Percentiles rank a stretch among this genome's conserved stretches.
Evolutionary conservation across 164 flowering plant species (phyloP).

Genomic region (Piper betle): DNA sequence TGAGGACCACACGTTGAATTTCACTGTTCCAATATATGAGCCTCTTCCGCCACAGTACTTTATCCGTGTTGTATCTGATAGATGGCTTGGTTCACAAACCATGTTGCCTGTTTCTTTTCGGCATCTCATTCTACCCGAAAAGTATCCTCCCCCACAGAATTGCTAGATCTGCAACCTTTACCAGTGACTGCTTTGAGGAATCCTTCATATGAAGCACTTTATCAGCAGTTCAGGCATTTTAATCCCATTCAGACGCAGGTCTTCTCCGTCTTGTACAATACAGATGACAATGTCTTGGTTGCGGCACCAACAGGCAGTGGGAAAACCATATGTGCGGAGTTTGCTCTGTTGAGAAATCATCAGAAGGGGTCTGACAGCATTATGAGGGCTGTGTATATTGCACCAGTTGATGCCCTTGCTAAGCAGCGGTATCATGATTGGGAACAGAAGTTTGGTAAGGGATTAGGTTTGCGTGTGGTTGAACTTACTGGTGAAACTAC

Average conservation of each 20-base stretch:
- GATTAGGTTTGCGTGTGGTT: constrained; percentile 72
- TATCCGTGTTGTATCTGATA: constrained; percentile 85
- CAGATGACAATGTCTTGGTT: constrained; percentile 94
- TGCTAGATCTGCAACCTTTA: constrained; percentile 85
- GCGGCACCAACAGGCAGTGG: constrained; percentile 99
- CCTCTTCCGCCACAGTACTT: constrained; percentile 97
- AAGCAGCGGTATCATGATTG: constrained; percentile 76
- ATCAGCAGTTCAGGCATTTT: constrained; percentile 78
- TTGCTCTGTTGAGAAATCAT: constrained; percentile 80
- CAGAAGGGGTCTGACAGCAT: constrained; percentile 56
- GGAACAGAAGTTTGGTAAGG: constrained; percentile 77
- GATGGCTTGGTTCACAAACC: constrained; percentile 92
- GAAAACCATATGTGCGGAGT: constrained; percentile 96
- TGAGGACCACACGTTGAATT: constrained; percentile 80
- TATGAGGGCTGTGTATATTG: constrained; percentile 85
- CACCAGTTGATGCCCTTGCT: constrained; percentile 91
- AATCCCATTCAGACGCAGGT: constrained; percentile 99
- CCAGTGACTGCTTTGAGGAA: constrained; percentile 91
- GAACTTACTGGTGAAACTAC: constrained; percentile 83
- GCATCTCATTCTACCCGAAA: constrained; percentile 84
- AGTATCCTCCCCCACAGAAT: constrained; percentile 98
- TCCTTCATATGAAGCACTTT: constrained; percentile 79
- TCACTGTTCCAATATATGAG: constrained; percentile 84
- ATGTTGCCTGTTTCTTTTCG: constrained; percentile 89
- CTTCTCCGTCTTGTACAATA: constrained; percentile 76